Evolutionary conservation across 2,329 filamentous ascomycete genomes (phyloP).

Genomic region (Chaetomiaceae sp.): DNA sequence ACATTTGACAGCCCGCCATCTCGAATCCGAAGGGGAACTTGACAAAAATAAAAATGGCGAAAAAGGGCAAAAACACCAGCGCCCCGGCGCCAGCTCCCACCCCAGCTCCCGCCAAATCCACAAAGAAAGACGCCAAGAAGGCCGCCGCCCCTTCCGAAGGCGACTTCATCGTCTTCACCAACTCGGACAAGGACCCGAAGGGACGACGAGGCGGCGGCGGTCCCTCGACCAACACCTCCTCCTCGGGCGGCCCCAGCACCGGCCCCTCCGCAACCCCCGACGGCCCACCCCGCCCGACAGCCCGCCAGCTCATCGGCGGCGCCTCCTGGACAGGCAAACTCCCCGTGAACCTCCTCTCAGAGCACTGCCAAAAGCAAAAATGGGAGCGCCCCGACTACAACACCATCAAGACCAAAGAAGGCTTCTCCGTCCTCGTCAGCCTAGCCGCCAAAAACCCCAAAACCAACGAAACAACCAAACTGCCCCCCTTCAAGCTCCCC

Average conservation of each 20-base stretch:
- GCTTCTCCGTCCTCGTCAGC: constrained; percentile 76
- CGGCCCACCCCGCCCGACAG: constrained; percentile 55
- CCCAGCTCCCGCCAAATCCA: constrained; percentile 26
- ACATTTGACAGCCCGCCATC: too few species aligned
- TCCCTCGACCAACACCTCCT: constrained; percentile 13
- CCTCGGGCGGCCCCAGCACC: constrained; percentile 9
- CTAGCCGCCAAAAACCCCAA: constrained; percentile 72
- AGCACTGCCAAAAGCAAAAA: constrained; percentile 92
- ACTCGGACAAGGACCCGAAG: constrained; percentile 51
- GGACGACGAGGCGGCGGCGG: constrained; percentile 35
- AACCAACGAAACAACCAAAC: constrained; percentile 67
- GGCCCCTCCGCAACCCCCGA: constrained; percentile 14
- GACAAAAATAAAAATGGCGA: constrained; percentile 41
- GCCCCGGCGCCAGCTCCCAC: constrained; percentile 33
- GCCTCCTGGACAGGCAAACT: constrained; percentile 97
- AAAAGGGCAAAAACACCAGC: constrained; percentile 51
- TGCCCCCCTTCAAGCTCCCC: constrained; percentile 81
- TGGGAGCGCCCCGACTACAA: constrained; percentile 94
- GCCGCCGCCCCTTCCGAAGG: constrained; percentile 37
- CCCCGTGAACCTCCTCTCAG: constrained; percentile 85
- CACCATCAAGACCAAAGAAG: constrained; percentile 67
- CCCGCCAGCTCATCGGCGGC: constrained; percentile 83
- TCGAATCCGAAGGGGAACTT: too few species aligned
- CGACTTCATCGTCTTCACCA: constrained; percentile 53
- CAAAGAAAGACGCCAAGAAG: constrained; percentile 34